A percentile compares a stretch with the other conserved stretches of the same genome.
phyloP scores from a whole-genome alignment of 176 grass and related monocot genomes.

The Hordeum marinum region DNA sequence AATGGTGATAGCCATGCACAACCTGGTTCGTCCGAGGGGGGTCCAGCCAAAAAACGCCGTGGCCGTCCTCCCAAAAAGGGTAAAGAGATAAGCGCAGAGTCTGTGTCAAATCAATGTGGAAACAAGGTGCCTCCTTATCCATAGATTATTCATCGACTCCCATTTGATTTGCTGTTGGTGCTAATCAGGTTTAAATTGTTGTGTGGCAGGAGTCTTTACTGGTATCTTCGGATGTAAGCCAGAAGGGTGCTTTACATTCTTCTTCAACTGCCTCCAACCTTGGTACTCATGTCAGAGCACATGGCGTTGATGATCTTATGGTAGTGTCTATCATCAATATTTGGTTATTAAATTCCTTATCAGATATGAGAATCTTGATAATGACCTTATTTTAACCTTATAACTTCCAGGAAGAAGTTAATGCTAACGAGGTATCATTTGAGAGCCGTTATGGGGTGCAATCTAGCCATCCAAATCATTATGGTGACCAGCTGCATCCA shows the following conservation, averaged over 20 bases:
- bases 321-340: constrained; percentile 23
- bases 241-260: constrained; percentile 53
- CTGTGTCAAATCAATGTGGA: constrained; percentile 38
- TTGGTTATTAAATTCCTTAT: not conserved
- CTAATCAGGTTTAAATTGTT: constrained; percentile 9
- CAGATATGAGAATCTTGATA: not conserved
- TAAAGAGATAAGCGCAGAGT: constrained; percentile 54
- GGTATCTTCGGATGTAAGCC: constrained; percentile 38
- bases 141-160: not conserved
- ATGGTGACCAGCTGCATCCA: constrained; percentile 48
- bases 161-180: not conserved
- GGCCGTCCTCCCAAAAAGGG: constrained; percentile 73
- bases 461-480: constrained; percentile 46
- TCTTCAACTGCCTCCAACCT: constrained; percentile 61
- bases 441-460: constrained; percentile 56
- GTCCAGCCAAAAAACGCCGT: constrained; percentile 48
- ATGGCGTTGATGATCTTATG: constrained; percentile 68
- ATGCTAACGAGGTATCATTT: constrained; percentile 69
- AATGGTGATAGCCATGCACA: constrained; percentile 50
- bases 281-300: constrained; percentile 54
- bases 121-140: constrained; percentile 22
- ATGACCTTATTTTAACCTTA: constrained; percentile 13
- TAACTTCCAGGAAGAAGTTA: constrained; percentile 61
- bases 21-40: constrained; percentile 47
- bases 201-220: constrained; percentile 41